phyloP scores from a whole-genome alignment of 2,329 filamentous ascomycete species.

The Fusarium sp. region DNA sequence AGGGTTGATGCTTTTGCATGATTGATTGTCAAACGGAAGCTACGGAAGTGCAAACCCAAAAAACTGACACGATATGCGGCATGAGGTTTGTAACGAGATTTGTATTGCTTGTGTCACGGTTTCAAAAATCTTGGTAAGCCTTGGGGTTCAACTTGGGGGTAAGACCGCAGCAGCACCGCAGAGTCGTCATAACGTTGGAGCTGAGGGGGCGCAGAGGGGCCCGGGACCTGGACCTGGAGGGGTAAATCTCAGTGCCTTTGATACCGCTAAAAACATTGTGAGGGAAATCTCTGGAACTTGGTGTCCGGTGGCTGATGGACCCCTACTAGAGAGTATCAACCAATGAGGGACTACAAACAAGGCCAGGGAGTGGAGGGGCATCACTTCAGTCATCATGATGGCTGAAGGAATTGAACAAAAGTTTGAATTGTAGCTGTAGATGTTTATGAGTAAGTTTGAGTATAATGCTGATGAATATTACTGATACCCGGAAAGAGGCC shows the following conservation, averaged over 20 bases:
- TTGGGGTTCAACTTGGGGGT: constrained; percentile 40
- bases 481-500: not conserved
- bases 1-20: constrained; percentile 4
- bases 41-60: constrained; percentile 2
- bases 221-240: constrained; percentile 34
- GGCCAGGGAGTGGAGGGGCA: constrained; percentile 36
- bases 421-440: constrained; percentile 13
- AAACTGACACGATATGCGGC: constrained; percentile 22
- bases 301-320: constrained; percentile 43
- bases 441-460: not conserved
- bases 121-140: constrained; percentile 43
- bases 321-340: constrained; percentile 27
- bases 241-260: constrained; percentile 19
- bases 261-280: constrained; percentile 20
- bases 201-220: constrained; percentile 35
- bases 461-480: constrained; percentile 1
- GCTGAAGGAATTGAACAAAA: constrained; percentile 19
- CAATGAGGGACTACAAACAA: constrained; percentile 6
- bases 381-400: constrained; percentile 43
- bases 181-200: constrained; percentile 42
- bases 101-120: constrained; percentile 43
- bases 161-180: constrained; percentile 40
- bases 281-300: constrained; percentile 44
- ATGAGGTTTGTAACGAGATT: constrained; percentile 41
- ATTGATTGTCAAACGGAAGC: constrained; percentile 20